Evolutionary conservation across 2,329 filamentous ascomycete species (phyloP).

Genomic region (Chaetomiaceae sp.): DNA sequence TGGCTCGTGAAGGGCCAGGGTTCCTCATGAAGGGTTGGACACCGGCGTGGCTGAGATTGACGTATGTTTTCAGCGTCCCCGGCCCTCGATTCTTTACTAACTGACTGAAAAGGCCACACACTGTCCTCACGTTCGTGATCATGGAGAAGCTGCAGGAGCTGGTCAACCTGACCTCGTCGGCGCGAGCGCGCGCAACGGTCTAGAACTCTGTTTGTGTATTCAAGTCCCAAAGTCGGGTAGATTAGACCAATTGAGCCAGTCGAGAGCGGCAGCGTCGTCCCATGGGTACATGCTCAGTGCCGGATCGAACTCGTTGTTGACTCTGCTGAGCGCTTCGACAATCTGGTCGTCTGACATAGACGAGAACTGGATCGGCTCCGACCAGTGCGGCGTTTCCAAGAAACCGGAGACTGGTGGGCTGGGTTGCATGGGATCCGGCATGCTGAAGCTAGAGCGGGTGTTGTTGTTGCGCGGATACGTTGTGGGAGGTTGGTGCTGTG

Average conservation of each 20-base stretch:
- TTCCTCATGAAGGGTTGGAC: conserved; percentile 24
- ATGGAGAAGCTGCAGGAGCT: conserved; percentile 24
- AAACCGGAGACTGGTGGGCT: conserved; percentile 27
- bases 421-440: conserved; percentile 23
- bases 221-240: conserved; percentile 38
- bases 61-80: background rate
- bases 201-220: conserved; percentile 1
- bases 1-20: conserved; percentile 16
- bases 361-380: conserved; percentile 56
- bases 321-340: conserved; percentile 59
- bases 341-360: conserved; percentile 68
- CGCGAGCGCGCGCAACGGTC: conserved; percentile 10
- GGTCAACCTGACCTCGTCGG: conserved; percentile 9
- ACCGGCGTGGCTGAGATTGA: conserved; percentile 7
- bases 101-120: conserved; percentile 18
- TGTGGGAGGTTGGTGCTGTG: conserved; percentile 15
- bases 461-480: conserved; percentile 16
- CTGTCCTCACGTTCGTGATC: conserved; percentile 23
- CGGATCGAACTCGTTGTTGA: conserved; percentile 54
- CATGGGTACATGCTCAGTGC: conserved; percentile 52
- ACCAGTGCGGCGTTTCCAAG: conserved; percentile 35
- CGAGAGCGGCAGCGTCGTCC: conserved; percentile 55
- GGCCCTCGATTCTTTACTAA: background rate
- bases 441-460: conserved; percentile 17
- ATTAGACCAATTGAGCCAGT: conserved; percentile 50